Conservation (phyloP, 2,329 filamentous ascomycete genomes). For the Monosporascus ibericus region DNA sequence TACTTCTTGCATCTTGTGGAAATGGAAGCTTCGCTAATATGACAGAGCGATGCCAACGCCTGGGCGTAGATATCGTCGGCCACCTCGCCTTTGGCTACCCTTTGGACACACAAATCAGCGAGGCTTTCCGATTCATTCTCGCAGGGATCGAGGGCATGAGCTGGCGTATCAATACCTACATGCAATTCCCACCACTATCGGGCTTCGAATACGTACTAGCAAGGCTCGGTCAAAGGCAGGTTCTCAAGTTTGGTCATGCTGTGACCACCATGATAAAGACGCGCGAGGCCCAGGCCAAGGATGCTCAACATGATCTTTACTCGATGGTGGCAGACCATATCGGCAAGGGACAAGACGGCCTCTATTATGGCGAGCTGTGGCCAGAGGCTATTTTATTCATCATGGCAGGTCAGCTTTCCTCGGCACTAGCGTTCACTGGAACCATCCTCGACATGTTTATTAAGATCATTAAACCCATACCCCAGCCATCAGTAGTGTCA, state of each 20-base stretch:
- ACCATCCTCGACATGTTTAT: no score
- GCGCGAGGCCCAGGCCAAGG: neutral
- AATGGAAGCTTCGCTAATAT: slow-evolving; percentile 6
- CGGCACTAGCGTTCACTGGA: neutral
- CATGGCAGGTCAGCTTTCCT: neutral
- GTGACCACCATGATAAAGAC: neutral
- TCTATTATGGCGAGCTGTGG: neutral
- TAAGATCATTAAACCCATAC: no score
- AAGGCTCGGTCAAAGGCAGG: neutral
- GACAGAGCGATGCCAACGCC: slow-evolving; percentile 3
- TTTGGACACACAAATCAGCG: slow-evolving; percentile 5
- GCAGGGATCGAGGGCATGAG: neutral
- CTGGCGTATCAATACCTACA: slow-evolving; percentile 1
- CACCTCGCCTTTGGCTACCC: slow-evolving; percentile 7
- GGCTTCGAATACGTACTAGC: neutral
- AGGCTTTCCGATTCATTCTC: neutral
- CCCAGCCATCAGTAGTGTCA: neutral
- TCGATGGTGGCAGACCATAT: neutral
- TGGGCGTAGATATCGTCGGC: slow-evolving; percentile 10
- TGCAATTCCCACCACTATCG: neutral
- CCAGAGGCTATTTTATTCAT: slow-evolving; percentile 1
- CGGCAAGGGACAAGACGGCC: neutral
- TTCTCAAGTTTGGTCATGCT: neutral
- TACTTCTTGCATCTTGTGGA: slow-evolving; percentile 1
- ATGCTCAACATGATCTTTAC: slow-evolving; percentile 1